Base-by-base conservation (phyloP, 139 green algal genomes). In the Micromonas pusilla region DNA sequence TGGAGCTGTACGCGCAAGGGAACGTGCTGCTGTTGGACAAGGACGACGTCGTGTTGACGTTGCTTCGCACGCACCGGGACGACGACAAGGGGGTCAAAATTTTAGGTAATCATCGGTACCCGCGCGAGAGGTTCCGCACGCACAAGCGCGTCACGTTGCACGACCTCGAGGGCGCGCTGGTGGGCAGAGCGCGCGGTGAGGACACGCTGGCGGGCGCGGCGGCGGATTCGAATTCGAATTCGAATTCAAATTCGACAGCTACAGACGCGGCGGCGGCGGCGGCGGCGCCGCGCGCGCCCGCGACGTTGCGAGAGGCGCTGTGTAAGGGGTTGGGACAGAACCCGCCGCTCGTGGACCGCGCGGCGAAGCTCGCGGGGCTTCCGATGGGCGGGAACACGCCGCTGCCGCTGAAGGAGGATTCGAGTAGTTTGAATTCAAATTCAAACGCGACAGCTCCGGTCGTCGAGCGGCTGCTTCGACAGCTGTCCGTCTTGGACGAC, bases 1-100 rank as follows among this genome's bases (percentile, higher is more conserved):
- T 99, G 62, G 95, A 99, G 86, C 89, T 98, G 66, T 98, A 97
- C 80, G 88, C 92, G 1, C 89, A 96, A 87, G 94, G 95, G 16
- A 99, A 99, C 82, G 80, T 99, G 3, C 86, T 99, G 39, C 83
- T 99, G 37, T 94, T 90, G 0, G 93, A 99, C 81, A 30, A 31
- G 30, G 84, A 89, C 26, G 98, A 94, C 80, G 82, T 93, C 77
- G 90, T 98, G 54, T 84, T 99, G 3, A 96, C 91, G 28, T 85
- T 98, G 80, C 88, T 98, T 80, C 87, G 95, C 31, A 93, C 91
- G 0, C 92, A 98, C 85, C 45, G 91, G 2, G 94, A 98, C 73
- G 94, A 98, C 71, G 89, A 86, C 52, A 92, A 91, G 78, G 89
- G 88, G 0, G 53, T 96, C 9, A 86, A 88, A 53, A 91, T 94